phyloP scores from a whole-genome alignment of 2,329 filamentous ascomycete genomes.

The Hypoxylon sp. region DNA sequence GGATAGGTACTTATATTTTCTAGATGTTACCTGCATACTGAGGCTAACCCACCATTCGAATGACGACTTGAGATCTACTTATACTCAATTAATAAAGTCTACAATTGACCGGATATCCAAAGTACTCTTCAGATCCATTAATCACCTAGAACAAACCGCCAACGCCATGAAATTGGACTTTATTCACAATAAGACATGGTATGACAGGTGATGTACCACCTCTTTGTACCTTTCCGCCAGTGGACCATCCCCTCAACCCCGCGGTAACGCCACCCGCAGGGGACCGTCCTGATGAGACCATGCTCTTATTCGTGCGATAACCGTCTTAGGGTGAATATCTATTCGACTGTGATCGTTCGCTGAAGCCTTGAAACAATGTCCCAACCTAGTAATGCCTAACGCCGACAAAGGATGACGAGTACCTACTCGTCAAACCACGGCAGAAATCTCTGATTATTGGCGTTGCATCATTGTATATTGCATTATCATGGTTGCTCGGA shows the following conservation, averaged over 20 bases:
- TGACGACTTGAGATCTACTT: not conserved
- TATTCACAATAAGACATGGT: conserved; percentile 3
- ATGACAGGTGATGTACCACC: not conserved
- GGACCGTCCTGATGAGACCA: not conserved
- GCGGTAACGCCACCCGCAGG: not conserved
- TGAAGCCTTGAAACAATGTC: not conserved
- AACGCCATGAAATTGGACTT: not conserved
- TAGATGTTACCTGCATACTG: not conserved
- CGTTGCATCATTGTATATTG: too few relatives aligned
- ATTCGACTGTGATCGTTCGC: not conserved
- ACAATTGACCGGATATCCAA: not conserved
- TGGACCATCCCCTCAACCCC: not conserved
- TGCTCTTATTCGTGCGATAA: not conserved
- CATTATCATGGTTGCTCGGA: too few relatives aligned
- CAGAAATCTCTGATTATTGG: not conserved
- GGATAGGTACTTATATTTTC: not conserved
- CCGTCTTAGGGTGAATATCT: not conserved
- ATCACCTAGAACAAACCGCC: conserved; percentile 8
- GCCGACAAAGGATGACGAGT: not conserved
- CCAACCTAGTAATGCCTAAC: not conserved
- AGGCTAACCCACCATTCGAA: not conserved
- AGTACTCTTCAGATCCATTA: not conserved
- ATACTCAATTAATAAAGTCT: not conserved
- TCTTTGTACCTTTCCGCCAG: conserved; percentile 3
- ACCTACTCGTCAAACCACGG: not conserved